Base-by-base conservation (phyloP, 768 basidiomycete genomes). In the Leccinum broughii region DNA sequence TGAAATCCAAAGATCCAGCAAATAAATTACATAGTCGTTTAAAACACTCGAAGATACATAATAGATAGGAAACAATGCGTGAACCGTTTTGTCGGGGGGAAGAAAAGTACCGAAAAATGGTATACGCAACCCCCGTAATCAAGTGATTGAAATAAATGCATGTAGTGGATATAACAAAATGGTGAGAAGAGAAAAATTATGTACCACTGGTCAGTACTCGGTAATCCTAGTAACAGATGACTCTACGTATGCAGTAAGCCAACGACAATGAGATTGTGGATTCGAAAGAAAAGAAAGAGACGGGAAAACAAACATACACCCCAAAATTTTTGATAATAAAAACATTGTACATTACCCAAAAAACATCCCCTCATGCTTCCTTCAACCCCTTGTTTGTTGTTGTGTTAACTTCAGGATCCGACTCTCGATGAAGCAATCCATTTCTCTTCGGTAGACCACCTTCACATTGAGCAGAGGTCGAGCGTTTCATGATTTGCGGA, bases 391-490 rank as follows among this genome's bases (percentile, higher is more conserved):
- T 72, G 62, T 55, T 63, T 50, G 57, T 63, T 46, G 66, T 41
- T 15, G 64, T 63, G 55, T 37, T 70, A 34, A 72, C 63, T 49
- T 70, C 69, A 13, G 72, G 72, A 49, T 73, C 64, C 11, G 72
- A 73, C 37, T 73, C 72, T 41, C 72, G 71, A 54, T 74, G 71
- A 3, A 67, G 41, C 56, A 74, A 39, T 22, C 69, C 67, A 24
- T 74, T 71, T 55, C 72, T 66, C 55, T 66, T 73, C 41, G 62
- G 52, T 15, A 66, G 4, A 30, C 69, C 72, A 28, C 66, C 67
- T 50, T 74, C 71, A 30, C 56, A 69, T 53, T 59, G 71, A 48
- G 65, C 72, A 51, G 72, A 73, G 10, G 60, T 69, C 28, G 72
- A 67, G 20, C 72, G 69, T 63, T 72, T 72, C 17, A 74, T 66